Evolutionary conservation across 2,329 filamentous ascomycete genomes (phyloP).

Genomic region (Pezicula neosporulosa): DNA sequence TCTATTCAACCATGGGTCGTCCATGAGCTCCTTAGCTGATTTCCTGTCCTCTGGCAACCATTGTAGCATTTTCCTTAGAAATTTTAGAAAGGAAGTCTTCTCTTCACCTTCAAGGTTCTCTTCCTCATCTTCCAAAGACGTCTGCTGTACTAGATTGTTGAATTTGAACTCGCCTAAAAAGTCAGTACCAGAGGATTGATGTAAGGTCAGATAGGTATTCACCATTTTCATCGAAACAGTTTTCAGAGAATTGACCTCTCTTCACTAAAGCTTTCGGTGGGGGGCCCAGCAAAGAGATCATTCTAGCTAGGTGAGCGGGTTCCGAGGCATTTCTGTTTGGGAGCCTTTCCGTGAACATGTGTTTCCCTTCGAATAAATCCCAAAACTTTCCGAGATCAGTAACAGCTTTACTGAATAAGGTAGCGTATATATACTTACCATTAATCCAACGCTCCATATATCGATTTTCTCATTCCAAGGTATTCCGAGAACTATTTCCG

Average conservation of each 20-base stretch:
- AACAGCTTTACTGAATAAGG: neutral
- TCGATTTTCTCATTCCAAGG: constrained; percentile 19
- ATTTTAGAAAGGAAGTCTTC: constrained; percentile 26
- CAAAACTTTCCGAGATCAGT: constrained; percentile 1
- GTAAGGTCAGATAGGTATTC: neutral
- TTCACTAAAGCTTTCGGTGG: constrained; percentile 29
- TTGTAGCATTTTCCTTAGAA: constrained; percentile 27
- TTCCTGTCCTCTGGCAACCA: constrained; percentile 30
- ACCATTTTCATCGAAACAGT: constrained; percentile 10
- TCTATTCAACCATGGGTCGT: constrained; percentile 26
- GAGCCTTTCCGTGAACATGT: constrained; percentile 7
- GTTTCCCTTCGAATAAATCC: constrained; percentile 8
- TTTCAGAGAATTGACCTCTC: neutral
- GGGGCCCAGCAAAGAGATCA: constrained; percentile 37
- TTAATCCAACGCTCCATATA: constrained; percentile 23
- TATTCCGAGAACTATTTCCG: constrained; percentile 17
- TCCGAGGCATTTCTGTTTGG: constrained; percentile 22
- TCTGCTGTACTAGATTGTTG: constrained; percentile 5
- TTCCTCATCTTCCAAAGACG: constrained; percentile 9
- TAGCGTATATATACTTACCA: constrained; percentile 16
- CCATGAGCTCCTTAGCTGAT: constrained; percentile 28
- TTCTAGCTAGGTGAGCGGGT: constrained; percentile 35
- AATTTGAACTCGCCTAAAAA: constrained; percentile 5
- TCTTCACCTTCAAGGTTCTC: constrained; percentile 25
- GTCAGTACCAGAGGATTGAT: neutral